Evolutionary conservation across 2,329 filamentous ascomycete species (phyloP), one percentile per base, ranked within the genome.

Genomic region (Fusarium caatingaense): DNA sequence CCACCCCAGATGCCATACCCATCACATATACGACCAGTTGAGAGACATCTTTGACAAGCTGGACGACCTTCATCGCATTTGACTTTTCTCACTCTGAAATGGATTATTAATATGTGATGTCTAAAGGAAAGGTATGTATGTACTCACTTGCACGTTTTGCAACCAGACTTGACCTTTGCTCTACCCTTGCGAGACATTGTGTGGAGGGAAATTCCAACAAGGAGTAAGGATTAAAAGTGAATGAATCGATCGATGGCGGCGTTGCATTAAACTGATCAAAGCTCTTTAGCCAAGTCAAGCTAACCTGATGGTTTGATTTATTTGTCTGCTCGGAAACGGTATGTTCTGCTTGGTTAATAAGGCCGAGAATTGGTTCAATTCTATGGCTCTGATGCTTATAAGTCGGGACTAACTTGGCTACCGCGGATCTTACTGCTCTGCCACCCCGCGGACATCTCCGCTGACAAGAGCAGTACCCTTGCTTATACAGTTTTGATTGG

Each of bases 251-350:
- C 21, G n/a, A 51, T 51, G 27, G 49, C 28, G 49, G 23, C 49
- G 49, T 25, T 40, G 25, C 32, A 34, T 18, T 41, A 20, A 16
- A 42, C 23, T 21, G 21, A 37, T 20, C 23, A 25, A 23, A 41
- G 16, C 30, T 12, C 9, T 56, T 30, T 7, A 28, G 34, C 23
- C 8, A 34, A 37, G 32, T 16, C 18, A 34, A 37, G 34, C 34
- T 37, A n/a, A 25, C 23, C 23, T 25, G 23, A 37, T 30, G 28
- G 13, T 30, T 11, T 34, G 11, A 47, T 30, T 25, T 23, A 68
- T 72, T 74, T 51, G 69, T 56, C 47, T 47, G 55, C 47, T 73
- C 72, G 72, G 72, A 73, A 74, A 73, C 20, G 6, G 41, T n/a
- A 56, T 5, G 18, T 10, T 53, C 40, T 74, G 37, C 63, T 73